Conservation (phyloP, 1,139 yeast genomes). For the Magnusiomyces magnusii region DNA sequence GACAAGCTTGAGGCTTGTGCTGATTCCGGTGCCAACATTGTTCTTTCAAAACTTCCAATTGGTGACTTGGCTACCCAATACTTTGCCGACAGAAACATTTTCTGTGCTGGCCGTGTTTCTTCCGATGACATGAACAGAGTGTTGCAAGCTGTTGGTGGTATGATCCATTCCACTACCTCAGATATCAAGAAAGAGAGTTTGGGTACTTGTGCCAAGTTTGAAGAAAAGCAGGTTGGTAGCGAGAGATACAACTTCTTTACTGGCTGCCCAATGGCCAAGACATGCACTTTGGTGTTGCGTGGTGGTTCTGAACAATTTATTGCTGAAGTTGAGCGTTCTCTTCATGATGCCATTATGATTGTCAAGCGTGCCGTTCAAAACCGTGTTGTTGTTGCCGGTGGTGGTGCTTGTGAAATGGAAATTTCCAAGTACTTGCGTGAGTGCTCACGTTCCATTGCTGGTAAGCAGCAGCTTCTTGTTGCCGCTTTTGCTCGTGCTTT, state of each 20-base stretch:
- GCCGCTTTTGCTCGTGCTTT: slow-evolving; percentile 91
- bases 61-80: slow-evolving; percentile 98
- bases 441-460: slow-evolving; percentile 79
- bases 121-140: slow-evolving; percentile 89
- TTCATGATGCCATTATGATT: slow-evolving; percentile 98
- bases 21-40: slow-evolving; percentile 84
- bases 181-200: slow-evolving; percentile 62
- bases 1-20: slow-evolving; percentile 71
- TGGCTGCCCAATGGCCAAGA: slow-evolving; percentile 88
- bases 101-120: slow-evolving; percentile 96
- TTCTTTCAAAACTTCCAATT: slow-evolving; percentile 88
- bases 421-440: slow-evolving; percentile 82
- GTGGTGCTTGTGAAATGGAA: slow-evolving; percentile 99
- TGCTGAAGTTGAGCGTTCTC: slow-evolving; percentile 95
- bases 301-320: slow-evolving; percentile 99
- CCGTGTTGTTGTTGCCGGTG: slow-evolving; percentile 89
- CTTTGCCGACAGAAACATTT: slow-evolving; percentile 92
- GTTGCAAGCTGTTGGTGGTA: slow-evolving; percentile 90
- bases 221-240: slow-evolving; percentile 92
- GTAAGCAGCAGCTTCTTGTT: slow-evolving; percentile 89
- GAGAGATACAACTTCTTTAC: slow-evolving; percentile 89
- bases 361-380: slow-evolving; percentile 91
- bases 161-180: slow-evolving; percentile 82
- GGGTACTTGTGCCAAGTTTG: slow-evolving; percentile 81
- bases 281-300: slow-evolving; percentile 86